phyloP scores from a whole-genome alignment of 2,329 filamentous ascomycete species.

The Thermothelomyces thermophilus region DNA sequence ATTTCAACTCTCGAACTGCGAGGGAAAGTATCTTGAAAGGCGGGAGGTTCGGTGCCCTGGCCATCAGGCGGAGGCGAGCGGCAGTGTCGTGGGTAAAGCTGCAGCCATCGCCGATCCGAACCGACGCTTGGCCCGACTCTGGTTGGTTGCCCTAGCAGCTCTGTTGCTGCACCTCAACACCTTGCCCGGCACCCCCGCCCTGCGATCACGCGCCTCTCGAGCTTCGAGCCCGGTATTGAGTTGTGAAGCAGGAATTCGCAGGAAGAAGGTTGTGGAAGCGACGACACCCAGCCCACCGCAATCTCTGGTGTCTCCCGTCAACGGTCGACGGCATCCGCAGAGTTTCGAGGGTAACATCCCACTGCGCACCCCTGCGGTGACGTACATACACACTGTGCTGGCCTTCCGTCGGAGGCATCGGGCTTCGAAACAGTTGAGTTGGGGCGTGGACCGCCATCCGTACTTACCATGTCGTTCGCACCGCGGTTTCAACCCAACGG shows the following conservation, averaged over 20 bases:
- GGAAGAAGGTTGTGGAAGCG: not conserved
- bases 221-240: not conserved
- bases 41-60: not conserved
- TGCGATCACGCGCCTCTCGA: constrained; percentile 11
- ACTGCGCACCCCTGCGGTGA: not conserved
- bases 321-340: too few species aligned
- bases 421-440: not conserved
- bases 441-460: not conserved
- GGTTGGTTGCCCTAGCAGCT: constrained; percentile 12
- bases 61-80: not conserved
- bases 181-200: constrained; percentile 10
- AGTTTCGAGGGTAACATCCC: too few species aligned
- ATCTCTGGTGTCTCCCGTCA: too few species aligned
- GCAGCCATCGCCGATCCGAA: not conserved
- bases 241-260: not conserved
- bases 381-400: not conserved
- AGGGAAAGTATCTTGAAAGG: too few species aligned
- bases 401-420: not conserved
- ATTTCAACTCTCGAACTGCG: too few species aligned
- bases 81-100: not conserved
- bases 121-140: constrained; percentile 1
- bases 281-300: not conserved
- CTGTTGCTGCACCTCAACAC: constrained; percentile 8
- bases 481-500: constrained; percentile 30
- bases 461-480: constrained; percentile 27